These are phyloP conservation scores for Amphirosellinia nigrospora DNA, from an alignment of 495 filamentous ascomycete species.

Conservation along the genomic window DNA sequence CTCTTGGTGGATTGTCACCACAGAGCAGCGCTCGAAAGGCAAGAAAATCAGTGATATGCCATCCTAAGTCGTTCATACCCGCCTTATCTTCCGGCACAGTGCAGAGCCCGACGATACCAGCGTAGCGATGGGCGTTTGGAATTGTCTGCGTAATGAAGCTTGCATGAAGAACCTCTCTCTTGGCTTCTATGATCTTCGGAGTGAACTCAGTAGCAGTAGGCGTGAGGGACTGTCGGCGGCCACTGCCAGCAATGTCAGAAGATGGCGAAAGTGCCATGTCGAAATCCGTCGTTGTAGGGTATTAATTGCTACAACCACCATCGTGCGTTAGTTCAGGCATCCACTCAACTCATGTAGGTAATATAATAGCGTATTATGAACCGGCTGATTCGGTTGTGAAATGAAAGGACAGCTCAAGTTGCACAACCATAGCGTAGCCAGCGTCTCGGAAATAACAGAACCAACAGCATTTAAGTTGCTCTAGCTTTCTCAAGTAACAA, in stretches of 20 bases:
- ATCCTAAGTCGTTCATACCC: constrained; percentile 38
- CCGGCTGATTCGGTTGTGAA: too few species aligned
- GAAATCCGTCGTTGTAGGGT: background rate
- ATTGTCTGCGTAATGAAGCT: constrained; percentile 39
- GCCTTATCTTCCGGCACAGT: constrained; percentile 37
- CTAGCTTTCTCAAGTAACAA: background rate
- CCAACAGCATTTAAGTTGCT: background rate
- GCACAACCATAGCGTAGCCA: background rate
- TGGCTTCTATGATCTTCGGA: background rate
- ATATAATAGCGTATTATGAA: background rate
- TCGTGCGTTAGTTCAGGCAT: background rate
- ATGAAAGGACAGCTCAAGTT: background rate
- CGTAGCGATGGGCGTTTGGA: constrained; percentile 36
- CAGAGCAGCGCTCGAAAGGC: constrained; percentile 43
- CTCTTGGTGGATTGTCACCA: constrained; percentile 28
- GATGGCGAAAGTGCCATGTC: background rate
- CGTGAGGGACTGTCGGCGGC: background rate
- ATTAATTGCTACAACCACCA: background rate
- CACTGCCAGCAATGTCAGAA: background rate
- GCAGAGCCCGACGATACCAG: constrained; percentile 44
- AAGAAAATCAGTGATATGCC: constrained; percentile 47
- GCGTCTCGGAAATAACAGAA: background rate
- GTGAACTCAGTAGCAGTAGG: background rate
- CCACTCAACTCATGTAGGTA: background rate
- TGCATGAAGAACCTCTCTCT: constrained; percentile 28